Evolutionary conservation across 2,329 filamentous ascomycete genomes (phyloP).

Genomic region (Pyricularia sp.): DNA sequence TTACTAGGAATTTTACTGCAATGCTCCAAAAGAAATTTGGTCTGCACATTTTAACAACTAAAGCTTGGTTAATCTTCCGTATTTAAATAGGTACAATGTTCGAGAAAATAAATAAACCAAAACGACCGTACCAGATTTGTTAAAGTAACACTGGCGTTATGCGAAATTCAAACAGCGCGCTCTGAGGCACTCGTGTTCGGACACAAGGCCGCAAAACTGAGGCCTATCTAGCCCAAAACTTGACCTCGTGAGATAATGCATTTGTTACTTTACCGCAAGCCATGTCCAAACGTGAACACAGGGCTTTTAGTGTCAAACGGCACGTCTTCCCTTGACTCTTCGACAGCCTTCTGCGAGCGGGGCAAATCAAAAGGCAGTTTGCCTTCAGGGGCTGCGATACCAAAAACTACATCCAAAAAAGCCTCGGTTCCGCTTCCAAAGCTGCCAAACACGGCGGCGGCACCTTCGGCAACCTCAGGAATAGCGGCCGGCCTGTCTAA

Average conservation of each 20-base stretch:
- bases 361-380: background rate
- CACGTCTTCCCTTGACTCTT: background rate
- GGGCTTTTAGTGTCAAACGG: background rate
- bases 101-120: background rate
- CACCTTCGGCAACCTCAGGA: constrained; percentile 13
- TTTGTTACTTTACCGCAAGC: background rate
- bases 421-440: background rate
- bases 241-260: background rate
- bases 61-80: too few species aligned
- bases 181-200: background rate
- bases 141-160: background rate
- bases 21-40: too few species aligned
- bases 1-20: too few species aligned
- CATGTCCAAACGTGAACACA: background rate
- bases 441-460: background rate
- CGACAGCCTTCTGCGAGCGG: background rate
- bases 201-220: background rate
- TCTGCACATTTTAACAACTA: background rate
- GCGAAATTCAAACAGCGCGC: background rate
- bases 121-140: background rate
- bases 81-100: too few species aligned
- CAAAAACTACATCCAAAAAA: background rate
- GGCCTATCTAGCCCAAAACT: background rate
- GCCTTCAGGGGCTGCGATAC: background rate
- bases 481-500: constrained; percentile 32